Conservation (phyloP, 2,329 filamentous ascomycete genomes). For the Claviceps citrina region DNA sequence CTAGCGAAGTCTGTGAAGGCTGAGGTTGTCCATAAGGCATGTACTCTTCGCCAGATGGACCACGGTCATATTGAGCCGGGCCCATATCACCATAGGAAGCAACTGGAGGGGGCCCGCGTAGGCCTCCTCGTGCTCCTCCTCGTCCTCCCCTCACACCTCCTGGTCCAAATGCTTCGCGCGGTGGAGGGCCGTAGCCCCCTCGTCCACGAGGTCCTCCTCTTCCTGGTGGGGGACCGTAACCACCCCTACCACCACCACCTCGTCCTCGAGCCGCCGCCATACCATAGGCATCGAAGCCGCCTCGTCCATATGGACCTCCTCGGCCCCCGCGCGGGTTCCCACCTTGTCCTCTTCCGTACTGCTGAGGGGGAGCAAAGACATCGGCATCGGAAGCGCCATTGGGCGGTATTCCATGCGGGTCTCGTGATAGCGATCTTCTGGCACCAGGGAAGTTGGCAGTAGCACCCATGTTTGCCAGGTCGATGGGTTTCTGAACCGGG, state of each 20-base stretch:
- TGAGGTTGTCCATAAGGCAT: constrained; percentile 17
- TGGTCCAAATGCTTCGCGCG: constrained; percentile 18
- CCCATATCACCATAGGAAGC: constrained; percentile 21
- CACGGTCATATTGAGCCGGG: constrained; percentile 22
- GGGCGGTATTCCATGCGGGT: constrained; percentile 50
- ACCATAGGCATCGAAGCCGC: constrained; percentile 33
- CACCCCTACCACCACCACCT: constrained; percentile 26
- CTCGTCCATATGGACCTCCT: constrained; percentile 35
- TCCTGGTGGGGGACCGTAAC: constrained; percentile 26
- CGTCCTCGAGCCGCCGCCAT: constrained; percentile 24
- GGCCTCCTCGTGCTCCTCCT: too few species aligned
- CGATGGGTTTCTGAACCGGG: constrained; percentile 37
- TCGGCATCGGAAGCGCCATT: constrained; percentile 23
- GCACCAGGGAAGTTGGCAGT: constrained; percentile 19
- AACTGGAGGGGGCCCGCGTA: constrained; percentile 19
- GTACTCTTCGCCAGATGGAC: constrained; percentile 11
- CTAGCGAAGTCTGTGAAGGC: constrained; percentile 5
- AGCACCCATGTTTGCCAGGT: constrained; percentile 21
- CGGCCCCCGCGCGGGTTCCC: constrained; percentile 30
- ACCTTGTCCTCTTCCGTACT: constrained; percentile 35
- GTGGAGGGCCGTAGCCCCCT: constrained; percentile 18
- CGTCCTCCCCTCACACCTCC: constrained; percentile 16
- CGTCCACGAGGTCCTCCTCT: constrained; percentile 25
- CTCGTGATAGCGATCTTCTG: constrained; percentile 30
- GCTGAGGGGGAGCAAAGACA: constrained; percentile 28